Base-by-base conservation (phyloP, 164 flowering plant species). In the Euptelea pleiosperma region DNA sequence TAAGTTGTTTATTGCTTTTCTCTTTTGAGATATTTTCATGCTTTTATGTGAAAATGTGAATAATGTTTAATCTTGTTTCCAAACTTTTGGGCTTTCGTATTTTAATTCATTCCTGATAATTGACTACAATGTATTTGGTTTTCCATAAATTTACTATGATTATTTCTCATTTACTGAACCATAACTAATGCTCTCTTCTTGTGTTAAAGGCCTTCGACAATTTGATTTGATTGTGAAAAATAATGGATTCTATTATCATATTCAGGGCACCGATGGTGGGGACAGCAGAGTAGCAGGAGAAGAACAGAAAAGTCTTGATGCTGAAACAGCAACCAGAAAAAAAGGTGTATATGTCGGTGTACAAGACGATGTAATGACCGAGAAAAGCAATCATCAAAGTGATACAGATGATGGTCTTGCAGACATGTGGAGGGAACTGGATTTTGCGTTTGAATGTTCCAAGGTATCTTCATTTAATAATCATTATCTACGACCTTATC, bases 341-440 rank as follows among this genome's bases (percentile, higher is more conserved):
- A 59, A 73, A 68, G 89, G 84, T 47, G 71, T 59, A 8, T 77
- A 80, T 66, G 66, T 78, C 52, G 86, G 82, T 11, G 70, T 78
- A 2, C 79, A 77, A 10, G 80, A 76, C 62, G 83, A 77, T 44
- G 0, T 45, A 9, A 43, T 28, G 40, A 42, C 9, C 1, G 62
- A 62, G 28, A 63, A 69, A 34, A 48, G 49, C 15, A 61, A 58
- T 52, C 52, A 48, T 22, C 31, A 52, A 52, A 5, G 42, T 45
- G 66, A 60, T 28, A 26, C 55, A 61, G 78, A 77, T 71, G 95
- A 87, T 65, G 88, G 79, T 7, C 40, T 82, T 26, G 77, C 35
- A 9, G 86, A 86, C 57, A 79, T 93, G 2, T 93, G 98, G 98
- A 75, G 56, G 37, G 91, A 87, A 37, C 82, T 90, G 92, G 40